phyloP scores from a whole-genome alignment of 2,329 filamentous ascomycete species.

The Sordariomycetes sp. region DNA sequence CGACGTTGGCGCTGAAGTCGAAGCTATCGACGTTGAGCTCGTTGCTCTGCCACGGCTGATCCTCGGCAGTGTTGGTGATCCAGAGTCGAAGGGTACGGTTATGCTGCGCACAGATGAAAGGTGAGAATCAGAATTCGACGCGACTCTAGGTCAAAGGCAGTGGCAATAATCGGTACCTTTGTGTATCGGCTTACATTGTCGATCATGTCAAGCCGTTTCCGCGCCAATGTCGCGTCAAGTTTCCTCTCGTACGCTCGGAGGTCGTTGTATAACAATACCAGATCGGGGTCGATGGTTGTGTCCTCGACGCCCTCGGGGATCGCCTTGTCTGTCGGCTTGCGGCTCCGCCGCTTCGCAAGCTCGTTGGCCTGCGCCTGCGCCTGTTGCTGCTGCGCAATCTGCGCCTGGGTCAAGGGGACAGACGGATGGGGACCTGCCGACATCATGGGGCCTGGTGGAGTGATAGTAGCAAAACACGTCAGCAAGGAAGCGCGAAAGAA shows the following conservation, averaged over 20 bases:
- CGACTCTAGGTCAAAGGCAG: neutral
- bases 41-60: slow-evolving; percentile 77
- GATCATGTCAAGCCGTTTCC: slow-evolving; percentile 82
- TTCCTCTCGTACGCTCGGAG: slow-evolving; percentile 78
- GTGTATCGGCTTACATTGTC: slow-evolving; percentile 64
- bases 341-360: slow-evolving; percentile 64
- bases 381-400: slow-evolving; percentile 37
- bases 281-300: slow-evolving; percentile 62
- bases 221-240: slow-evolving; percentile 84
- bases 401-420: slow-evolving; percentile 33
- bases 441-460: slow-evolving; percentile 1
- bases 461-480: neutral
- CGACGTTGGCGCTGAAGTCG: slow-evolving; percentile 65
- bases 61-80: slow-evolving; percentile 89
- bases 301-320: slow-evolving; percentile 84
- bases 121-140: neutral
- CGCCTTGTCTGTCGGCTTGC: slow-evolving; percentile 89
- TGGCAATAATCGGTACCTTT: slow-evolving; percentile 35
- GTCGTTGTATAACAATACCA: slow-evolving; percentile 68
- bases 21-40: slow-evolving; percentile 60
- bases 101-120: neutral
- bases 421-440: slow-evolving; percentile 2
- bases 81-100: slow-evolving; percentile 66
- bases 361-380: slow-evolving; percentile 42
- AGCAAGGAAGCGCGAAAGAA: slow-evolving; percentile 2